Base-by-base conservation (phyloP, 495 filamentous ascomycete genomes). In the Xylaria sp. region DNA sequence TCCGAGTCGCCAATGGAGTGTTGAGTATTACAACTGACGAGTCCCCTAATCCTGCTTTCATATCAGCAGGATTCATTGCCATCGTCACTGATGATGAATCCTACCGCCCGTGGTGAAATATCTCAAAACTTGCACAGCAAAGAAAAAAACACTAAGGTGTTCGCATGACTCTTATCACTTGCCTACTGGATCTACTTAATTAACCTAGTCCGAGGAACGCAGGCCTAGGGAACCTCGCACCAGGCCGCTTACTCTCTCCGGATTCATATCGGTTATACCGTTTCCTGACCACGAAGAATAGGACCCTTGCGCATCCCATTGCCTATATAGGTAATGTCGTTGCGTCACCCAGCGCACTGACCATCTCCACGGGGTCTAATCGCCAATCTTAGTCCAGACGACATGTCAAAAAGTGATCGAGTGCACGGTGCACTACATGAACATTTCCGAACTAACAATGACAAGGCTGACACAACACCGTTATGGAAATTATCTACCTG, bases 281-380 rank as follows among this genome's bases (percentile, higher is more conserved):
- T 9, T 58, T 21, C 26, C 55, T 33, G n/a, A 31, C 2, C 29
- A 52, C 26, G 24, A 37, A 14, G 37, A 43, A 46, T 5, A 64
- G 24, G 40, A 64, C 15, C 24, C 40, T 64, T 14, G 44, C 24
- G 29, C 44, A 33, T n/a, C 43, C 52, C 31, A 52, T 52, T 66
- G 31, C 62, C 62, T 46, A 48, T 11, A 66, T 37, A 21, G 31
- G 62, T 29, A 66, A 21, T 19, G 0, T 52, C 31, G 43, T 37
- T 66, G 62, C 62, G 44, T 66, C 44, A 66, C 62, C 44, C 9
- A 11, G 19, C 17, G 26, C 46, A 62, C 46, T 59, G 57, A 37
- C 57, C 43, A 37, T 40, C 2, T 7, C 46, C 19, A 66, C 7
- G 8, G 3, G 44, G 26, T 9, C 62, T 29, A 35, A 62, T 26